Percentiles rank a stretch among this genome's conserved stretches.
These are phyloP conservation scores for Penicillium fimorum DNA, from an alignment of 495 filamentous ascomycete genomes.

Conservation along the genomic window DNA sequence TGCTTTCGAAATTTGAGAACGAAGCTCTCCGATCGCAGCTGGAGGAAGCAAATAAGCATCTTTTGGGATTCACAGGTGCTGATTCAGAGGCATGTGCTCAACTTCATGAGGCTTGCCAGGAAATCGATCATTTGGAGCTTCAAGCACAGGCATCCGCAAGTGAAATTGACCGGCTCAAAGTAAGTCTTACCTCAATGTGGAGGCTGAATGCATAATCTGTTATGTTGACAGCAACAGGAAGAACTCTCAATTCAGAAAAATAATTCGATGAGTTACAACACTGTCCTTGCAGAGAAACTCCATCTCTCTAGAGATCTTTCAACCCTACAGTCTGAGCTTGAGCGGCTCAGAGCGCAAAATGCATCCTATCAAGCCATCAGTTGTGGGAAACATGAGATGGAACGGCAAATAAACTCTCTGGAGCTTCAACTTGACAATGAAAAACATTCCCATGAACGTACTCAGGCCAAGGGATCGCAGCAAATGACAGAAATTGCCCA, in stretches of 20 bases:
- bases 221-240: slow-evolving; percentile 44
- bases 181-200: slow-evolving; percentile 30
- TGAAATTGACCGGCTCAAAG: slow-evolving; percentile 68
- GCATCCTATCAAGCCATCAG: slow-evolving; percentile 62
- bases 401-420: slow-evolving; percentile 68
- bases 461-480: slow-evolving; percentile 48
- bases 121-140: slow-evolving; percentile 54
- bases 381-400: slow-evolving; percentile 71
- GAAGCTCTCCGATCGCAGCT: slow-evolving; percentile 62
- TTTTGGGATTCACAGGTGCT: slow-evolving; percentile 46
- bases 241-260: slow-evolving; percentile 64
- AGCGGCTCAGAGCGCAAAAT: slow-evolving; percentile 71
- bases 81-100: slow-evolving; percentile 56
- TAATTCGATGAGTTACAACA: slow-evolving; percentile 63
- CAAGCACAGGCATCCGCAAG: slow-evolving; percentile 55
- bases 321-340: slow-evolving; percentile 69
- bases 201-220: not conserved
- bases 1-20: slow-evolving; percentile 71
- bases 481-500: slow-evolving; percentile 46
- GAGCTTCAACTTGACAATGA: slow-evolving; percentile 80
- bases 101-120: slow-evolving; percentile 55
- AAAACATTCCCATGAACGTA: slow-evolving; percentile 64
- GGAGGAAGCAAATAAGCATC: slow-evolving; percentile 50
- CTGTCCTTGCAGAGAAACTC: slow-evolving; percentile 73
- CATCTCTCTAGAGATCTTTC: slow-evolving; percentile 69